Percentiles rank a stretch among this genome's conserved stretches.
phyloP scores from a whole-genome alignment of 495 filamentous ascomycete species.

The Trichodelitschia bisporula region DNA sequence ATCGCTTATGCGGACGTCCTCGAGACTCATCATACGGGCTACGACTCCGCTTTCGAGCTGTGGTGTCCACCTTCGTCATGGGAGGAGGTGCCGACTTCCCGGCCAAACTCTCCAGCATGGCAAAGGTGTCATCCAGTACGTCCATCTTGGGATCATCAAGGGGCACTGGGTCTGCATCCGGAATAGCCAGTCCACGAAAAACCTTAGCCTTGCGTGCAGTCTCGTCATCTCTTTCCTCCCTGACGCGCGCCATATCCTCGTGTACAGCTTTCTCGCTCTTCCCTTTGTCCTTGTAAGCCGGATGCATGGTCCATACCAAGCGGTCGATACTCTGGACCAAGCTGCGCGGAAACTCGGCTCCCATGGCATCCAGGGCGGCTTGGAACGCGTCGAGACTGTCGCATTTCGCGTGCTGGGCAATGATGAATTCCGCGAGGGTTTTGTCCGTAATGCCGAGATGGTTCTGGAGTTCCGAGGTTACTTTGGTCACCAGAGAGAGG shows the following conservation, averaged over 20 bases:
- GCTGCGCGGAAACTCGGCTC: slow-evolving; percentile 71
- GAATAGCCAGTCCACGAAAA: slow-evolving; percentile 75
- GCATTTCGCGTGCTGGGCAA: slow-evolving; percentile 67
- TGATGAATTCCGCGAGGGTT: slow-evolving; percentile 84
- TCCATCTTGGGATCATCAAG: slow-evolving; percentile 19
- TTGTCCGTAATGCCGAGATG: slow-evolving; percentile 84
- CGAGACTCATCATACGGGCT: slow-evolving; percentile 38
- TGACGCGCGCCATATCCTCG: slow-evolving; percentile 20
- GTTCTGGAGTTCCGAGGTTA: slow-evolving; percentile 84
- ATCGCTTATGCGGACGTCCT: slow-evolving; percentile 19
- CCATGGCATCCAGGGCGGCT: slow-evolving; percentile 42
- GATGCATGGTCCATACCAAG: slow-evolving; percentile 71
- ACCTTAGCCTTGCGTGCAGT: slow-evolving; percentile 43
- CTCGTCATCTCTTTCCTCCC: slow-evolving; percentile 17
- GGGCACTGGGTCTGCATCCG: slow-evolving; percentile 39
- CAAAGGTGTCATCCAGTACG: slow-evolving; percentile 84
- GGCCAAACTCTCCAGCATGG: slow-evolving; percentile 66
- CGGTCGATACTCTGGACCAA: slow-evolving; percentile 81
- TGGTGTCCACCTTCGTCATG: slow-evolving; percentile 13
- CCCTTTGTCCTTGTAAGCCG: slow-evolving; percentile 37
- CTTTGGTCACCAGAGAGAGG: slow-evolving; percentile 79
- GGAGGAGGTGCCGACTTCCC: slow-evolving; percentile 10
- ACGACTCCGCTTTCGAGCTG: slow-evolving; percentile 40
- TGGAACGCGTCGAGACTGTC: slow-evolving; percentile 40
- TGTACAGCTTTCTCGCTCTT: slow-evolving; percentile 15